A percentile compares a stretch with the other conserved stretches of the same genome.
These are phyloP conservation scores for Fusarium floridanum DNA, from an alignment of 2,329 filamentous ascomycete genomes.

Conservation along the genomic window DNA sequence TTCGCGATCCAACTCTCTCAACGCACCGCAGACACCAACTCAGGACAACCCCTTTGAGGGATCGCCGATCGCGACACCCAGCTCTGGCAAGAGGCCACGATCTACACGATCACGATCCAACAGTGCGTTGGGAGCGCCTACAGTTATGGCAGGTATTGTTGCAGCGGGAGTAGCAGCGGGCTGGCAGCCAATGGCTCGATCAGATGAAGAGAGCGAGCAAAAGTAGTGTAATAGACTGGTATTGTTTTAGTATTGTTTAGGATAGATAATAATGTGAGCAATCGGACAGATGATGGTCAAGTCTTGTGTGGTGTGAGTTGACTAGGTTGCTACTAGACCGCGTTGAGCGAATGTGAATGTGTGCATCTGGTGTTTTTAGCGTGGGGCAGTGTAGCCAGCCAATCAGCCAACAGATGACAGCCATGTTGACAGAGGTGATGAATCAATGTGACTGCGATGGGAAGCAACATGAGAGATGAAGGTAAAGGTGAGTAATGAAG, in stretches of 20 bases:
- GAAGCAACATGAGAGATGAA: neutral
- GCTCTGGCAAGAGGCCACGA: constrained; percentile 74
- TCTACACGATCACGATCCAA: constrained; percentile 75
- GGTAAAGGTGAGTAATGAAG: neutral
- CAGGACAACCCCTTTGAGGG: constrained; percentile 64
- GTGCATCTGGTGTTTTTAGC: constrained; percentile 7
- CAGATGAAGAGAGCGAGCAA: constrained; percentile 43
- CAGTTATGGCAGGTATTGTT: constrained; percentile 87
- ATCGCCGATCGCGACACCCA: constrained; percentile 66
- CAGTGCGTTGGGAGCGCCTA: constrained; percentile 79
- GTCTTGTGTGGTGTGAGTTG: neutral
- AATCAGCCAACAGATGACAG: constrained; percentile 33
- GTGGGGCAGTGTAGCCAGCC: constrained; percentile 35
- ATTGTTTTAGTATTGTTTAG: constrained; percentile 41
- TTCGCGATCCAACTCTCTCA: constrained; percentile 74
- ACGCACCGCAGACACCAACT: constrained; percentile 72
- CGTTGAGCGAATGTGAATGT: constrained; percentile 1
- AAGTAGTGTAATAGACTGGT: constrained; percentile 37
- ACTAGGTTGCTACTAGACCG: neutral
- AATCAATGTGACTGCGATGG: neutral
- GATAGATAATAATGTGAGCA: constrained; percentile 33
- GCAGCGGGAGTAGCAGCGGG: constrained; percentile 81
- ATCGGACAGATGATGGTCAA: neutral
- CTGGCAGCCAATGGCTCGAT: constrained; percentile 74
- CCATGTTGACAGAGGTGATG: constrained; percentile 11